Evolutionary conservation across 2,329 filamentous ascomycete genomes (phyloP).

Genomic region (Cercospora nicotianae): DNA sequence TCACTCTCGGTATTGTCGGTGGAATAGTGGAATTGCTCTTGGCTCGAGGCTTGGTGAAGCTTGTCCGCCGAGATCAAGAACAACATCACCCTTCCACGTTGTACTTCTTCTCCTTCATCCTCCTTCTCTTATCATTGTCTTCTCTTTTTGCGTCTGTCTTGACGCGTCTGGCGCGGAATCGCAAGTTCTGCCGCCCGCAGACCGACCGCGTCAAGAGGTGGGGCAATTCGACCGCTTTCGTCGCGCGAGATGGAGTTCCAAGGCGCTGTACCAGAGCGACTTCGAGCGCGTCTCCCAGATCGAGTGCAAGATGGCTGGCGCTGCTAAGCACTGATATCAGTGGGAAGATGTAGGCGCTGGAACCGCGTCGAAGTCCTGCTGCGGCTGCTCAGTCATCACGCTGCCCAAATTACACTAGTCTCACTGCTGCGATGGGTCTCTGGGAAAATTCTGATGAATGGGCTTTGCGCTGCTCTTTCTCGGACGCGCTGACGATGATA

Average conservation of each 20-base stretch:
- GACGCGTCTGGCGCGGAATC: not conserved
- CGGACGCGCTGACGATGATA: not conserved
- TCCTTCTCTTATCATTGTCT: not conserved
- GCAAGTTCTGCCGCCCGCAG: not conserved
- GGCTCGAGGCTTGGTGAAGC: conserved; percentile 5
- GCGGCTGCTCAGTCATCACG: not conserved
- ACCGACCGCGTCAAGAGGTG: not conserved
- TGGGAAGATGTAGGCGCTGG: not conserved
- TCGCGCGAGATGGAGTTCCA: not conserved
- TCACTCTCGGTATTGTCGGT: not conserved
- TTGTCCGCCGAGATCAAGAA: not conserved
- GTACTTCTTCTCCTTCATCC: not conserved
- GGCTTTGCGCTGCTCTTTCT: not conserved
- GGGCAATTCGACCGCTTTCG: not conserved
- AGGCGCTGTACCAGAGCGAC: not conserved
- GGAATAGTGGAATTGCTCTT: not conserved
- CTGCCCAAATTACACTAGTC: not conserved
- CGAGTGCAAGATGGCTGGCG: not conserved
- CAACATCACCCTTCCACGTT: not conserved
- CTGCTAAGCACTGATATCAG: not conserved
- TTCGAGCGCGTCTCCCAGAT: not conserved
- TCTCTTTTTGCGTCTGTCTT: not conserved
- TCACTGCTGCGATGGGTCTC: not conserved
- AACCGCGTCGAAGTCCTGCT: not conserved
- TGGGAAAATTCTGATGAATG: not conserved